A percentile compares a stretch with the other conserved stretches of the same genome.
phyloP scores from a whole-genome alignment of 768 basidiomycete genomes.

The Termitomyces sp. region DNA sequence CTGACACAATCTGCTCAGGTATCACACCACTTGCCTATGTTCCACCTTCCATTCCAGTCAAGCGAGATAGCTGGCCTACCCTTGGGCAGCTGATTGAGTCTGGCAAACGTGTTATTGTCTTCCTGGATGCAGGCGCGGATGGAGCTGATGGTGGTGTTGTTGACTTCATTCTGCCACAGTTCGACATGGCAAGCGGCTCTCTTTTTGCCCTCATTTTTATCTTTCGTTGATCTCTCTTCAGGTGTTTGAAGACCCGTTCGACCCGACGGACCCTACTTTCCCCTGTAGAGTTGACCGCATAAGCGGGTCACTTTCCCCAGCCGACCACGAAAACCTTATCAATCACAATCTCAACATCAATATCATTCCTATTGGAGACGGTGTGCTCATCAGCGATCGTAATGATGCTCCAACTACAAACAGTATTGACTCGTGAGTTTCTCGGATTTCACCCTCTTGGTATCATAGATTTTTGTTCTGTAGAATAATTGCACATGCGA shows the following conservation, averaged over 20 bases:
- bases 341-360: conserved; percentile 53
- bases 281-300: conserved; percentile 5
- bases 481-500: conserved; percentile 36
- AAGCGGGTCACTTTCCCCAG: conserved; percentile 1
- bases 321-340: conserved; percentile 28
- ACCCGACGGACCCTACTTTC: conserved; percentile 1
- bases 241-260: conserved; percentile 5
- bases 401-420: conserved; percentile 33
- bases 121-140: conserved; percentile 12
- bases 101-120: conserved; percentile 51
- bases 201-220: no score
- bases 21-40: conserved; percentile 44
- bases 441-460: not conserved
- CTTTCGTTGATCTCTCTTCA: not conserved
- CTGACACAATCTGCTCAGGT: conserved; percentile 16
- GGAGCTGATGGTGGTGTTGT: conserved; percentile 2
- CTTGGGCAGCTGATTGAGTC: conserved; percentile 52
- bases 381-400: conserved; percentile 34
- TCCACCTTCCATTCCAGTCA: conserved; percentile 40
- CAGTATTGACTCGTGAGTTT: conserved; percentile 30
- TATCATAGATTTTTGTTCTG: not conserved
- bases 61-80: conserved; percentile 54
- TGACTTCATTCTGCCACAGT: conserved; percentile 9
- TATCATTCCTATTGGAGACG: conserved; percentile 17
- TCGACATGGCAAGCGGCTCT: conserved; percentile 5